A percentile compares a stretch with the other conserved stretches of the same genome.
Conservation (phyloP, 2,329 filamentous ascomycete genomes). For the Alternaria arborescens region DNA sequence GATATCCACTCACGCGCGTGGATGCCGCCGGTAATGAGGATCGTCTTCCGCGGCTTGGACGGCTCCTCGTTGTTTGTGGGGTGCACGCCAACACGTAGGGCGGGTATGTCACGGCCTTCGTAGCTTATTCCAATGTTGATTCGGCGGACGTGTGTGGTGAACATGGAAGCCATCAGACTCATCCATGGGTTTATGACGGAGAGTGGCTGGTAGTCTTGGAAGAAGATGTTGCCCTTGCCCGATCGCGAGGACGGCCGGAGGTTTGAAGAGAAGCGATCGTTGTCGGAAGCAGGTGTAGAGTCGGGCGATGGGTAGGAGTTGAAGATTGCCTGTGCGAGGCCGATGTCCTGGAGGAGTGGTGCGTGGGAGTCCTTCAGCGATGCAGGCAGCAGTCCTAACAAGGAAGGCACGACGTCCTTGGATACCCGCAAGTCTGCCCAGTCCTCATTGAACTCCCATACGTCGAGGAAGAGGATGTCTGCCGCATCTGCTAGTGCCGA, state of each 20-base stretch:
- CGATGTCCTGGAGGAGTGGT: conserved; percentile 76
- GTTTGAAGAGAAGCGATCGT: conserved; percentile 38
- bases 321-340: conserved; percentile 76
- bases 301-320: conserved; percentile 71
- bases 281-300: conserved; percentile 39
- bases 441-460: conserved; percentile 84
- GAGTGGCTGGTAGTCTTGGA: conserved; percentile 89
- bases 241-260: conserved; percentile 42
- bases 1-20: conserved; percentile 98
- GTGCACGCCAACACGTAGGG: conserved; percentile 75
- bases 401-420: conserved; percentile 77
- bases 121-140: conserved; percentile 84
- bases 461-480: conserved; percentile 80
- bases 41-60: conserved; percentile 70
- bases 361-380: conserved; percentile 76
- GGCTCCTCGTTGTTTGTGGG: conserved; percentile 59
- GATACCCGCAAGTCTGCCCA: conserved; percentile 86
- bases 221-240: conserved; percentile 74
- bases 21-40: conserved; percentile 83
- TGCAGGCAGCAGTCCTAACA: conserved; percentile 79
- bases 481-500: conserved; percentile 75
- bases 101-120: conserved; percentile 86
- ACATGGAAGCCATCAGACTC: conserved; percentile 87
- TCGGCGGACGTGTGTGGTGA: conserved; percentile 78
- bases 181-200: conserved; percentile 91